Conservation (phyloP, 2,329 filamentous ascomycete species). For the Pseudogymnoascus sp. region DNA sequence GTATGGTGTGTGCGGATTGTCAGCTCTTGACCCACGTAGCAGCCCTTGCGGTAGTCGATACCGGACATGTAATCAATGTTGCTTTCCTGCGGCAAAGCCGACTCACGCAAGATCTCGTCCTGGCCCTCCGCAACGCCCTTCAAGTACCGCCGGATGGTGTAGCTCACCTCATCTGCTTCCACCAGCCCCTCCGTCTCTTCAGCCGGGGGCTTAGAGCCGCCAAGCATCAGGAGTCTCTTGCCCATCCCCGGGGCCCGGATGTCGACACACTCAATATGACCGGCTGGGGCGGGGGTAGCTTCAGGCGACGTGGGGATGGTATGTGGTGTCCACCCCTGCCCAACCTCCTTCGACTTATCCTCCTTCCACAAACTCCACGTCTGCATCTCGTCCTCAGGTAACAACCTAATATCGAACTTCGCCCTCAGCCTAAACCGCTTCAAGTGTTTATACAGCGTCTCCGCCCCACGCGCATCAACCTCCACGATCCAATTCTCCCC, state of each 20-base stretch:
- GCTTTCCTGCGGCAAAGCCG: constrained; percentile 74
- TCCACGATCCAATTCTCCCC: constrained; percentile 64
- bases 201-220: constrained; percentile 24
- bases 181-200: constrained; percentile 33
- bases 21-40: constrained; percentile 93
- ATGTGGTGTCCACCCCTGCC: constrained; percentile 14
- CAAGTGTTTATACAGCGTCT: constrained; percentile 59
- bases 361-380: constrained; percentile 66
- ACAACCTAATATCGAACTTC: constrained; percentile 60
- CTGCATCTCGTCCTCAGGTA: constrained; percentile 55
- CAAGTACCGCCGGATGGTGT: constrained; percentile 69
- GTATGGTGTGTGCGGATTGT: constrained; percentile 93
- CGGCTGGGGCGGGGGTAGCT: not conserved
- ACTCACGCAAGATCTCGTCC: constrained; percentile 61
- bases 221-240: constrained; percentile 37
- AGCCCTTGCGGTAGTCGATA: constrained; percentile 91
- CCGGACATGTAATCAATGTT: constrained; percentile 82
- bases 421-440: constrained; percentile 79
- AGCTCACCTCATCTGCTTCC: constrained; percentile 47
- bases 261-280: constrained; percentile 33
- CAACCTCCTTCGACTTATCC: constrained; percentile 39
- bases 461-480: constrained; percentile 61
- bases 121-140: constrained; percentile 80
- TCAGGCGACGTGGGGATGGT: constrained; percentile 6
- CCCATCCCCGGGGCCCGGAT: constrained; percentile 48